Conservation (phyloP, 2,329 filamentous ascomycete genomes). For the Talaromyces verruculosus region DNA sequence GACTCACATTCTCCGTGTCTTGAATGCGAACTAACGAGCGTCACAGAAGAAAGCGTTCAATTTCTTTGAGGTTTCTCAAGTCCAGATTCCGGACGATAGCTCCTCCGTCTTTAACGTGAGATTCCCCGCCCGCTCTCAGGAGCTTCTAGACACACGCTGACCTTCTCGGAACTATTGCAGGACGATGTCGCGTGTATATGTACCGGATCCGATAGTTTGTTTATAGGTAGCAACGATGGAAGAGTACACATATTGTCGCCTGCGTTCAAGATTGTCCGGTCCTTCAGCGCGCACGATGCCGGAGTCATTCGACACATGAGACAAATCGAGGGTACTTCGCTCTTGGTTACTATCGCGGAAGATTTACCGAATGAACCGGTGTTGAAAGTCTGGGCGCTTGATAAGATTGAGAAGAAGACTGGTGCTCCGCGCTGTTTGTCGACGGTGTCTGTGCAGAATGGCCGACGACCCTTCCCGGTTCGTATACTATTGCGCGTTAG, state of each 20-base stretch:
- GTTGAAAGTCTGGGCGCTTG: conserved; percentile 95
- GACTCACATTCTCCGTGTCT: not conserved
- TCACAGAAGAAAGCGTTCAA: conserved; percentile 95
- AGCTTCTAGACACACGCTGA: conserved; percentile 11
- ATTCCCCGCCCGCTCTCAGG: conserved; percentile 13
- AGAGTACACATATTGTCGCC: conserved; percentile 83
- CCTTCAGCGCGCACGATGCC: conserved; percentile 81
- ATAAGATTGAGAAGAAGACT: conserved; percentile 91
- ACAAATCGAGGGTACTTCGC: conserved; percentile 81
- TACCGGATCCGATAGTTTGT: conserved; percentile 84
- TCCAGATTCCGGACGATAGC: conserved; percentile 76
- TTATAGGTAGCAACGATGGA: conserved; percentile 83
- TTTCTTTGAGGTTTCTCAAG: conserved; percentile 93
- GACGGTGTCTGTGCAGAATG: conserved; percentile 82
- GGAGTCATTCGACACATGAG: conserved; percentile 82
- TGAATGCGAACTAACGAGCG: not conserved
- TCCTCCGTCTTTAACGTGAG: conserved; percentile 75
- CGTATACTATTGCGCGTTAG: conserved; percentile 28
- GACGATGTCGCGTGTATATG: conserved; percentile 77
- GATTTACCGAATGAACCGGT: conserved; percentile 84
- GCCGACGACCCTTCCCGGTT: conserved; percentile 87
- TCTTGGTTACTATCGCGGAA: conserved; percentile 79
- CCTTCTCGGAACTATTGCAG: conserved; percentile 31
- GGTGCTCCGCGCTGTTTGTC: conserved; percentile 85
- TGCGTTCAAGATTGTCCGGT: conserved; percentile 80